Evolutionary conservation across 208 protist genomes (phyloP).

Genomic region (Crithidia thermophila): DNA sequence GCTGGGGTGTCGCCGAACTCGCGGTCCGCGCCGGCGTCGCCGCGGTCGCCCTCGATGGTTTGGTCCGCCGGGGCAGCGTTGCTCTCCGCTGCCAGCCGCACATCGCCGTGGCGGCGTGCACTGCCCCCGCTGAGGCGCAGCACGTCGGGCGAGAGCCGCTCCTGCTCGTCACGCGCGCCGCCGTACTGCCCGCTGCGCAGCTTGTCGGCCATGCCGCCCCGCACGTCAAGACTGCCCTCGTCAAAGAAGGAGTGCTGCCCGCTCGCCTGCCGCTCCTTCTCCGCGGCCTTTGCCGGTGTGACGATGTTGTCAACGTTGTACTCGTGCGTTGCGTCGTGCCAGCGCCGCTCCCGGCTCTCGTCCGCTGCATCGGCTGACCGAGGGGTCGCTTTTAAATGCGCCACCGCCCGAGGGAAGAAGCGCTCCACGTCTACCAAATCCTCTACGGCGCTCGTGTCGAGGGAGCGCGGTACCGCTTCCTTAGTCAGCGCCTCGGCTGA

Average conservation of each 20-base stretch:
- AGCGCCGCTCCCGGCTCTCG: conserved; percentile 37
- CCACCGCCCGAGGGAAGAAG: conserved; percentile 69
- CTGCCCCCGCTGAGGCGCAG: conserved; percentile 73
- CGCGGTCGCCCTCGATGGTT: conserved; percentile 63
- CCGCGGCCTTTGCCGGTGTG: conserved; percentile 12
- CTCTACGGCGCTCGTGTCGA: conserved; percentile 53
- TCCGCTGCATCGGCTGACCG: conserved; percentile 31
- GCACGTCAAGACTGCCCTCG: conserved; percentile 78
- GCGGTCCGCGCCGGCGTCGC: conserved; percentile 22
- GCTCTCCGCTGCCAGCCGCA: conserved; percentile 48
- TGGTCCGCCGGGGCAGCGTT: conserved; percentile 75
- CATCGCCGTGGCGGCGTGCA: conserved; percentile 47
- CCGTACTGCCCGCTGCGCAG: conserved; percentile 17
- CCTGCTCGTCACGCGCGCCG: conserved; percentile 8
- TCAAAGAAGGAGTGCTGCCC: conserved; percentile 70
- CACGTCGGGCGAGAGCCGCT: conserved; percentile 69
- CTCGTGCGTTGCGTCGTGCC: conserved; percentile 58
- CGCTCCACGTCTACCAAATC: conserved; percentile 65
- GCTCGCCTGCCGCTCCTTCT: conserved; percentile 23
- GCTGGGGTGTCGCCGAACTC: conserved; percentile 83
- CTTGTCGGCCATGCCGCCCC: conserved; percentile 33
- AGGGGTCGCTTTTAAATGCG: conserved; percentile 57
- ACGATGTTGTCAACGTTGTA: conserved; percentile 61
- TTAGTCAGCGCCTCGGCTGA: not conserved
- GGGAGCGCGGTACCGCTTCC: conserved; percentile 34